These are phyloP conservation scores for Lentinus brumalis DNA, from an alignment of 768 basidiomycete genomes.

Conservation along the genomic window DNA sequence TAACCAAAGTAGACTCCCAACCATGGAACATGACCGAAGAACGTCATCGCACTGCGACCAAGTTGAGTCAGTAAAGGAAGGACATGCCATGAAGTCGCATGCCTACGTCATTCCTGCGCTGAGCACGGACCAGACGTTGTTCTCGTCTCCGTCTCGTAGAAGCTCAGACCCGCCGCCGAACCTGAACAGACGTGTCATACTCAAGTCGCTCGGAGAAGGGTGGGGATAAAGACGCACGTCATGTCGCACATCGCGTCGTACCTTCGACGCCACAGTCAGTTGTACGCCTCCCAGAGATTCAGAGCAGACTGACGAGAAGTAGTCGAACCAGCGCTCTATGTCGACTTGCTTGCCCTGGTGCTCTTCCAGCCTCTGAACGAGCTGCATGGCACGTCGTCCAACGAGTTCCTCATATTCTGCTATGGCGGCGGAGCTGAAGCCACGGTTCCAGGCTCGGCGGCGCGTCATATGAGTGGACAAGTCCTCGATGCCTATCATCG, in stretches of 20 bases:
- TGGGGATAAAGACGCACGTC: constrained; percentile 28
- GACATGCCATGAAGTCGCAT: constrained; percentile 4
- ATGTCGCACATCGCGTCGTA: constrained; percentile 48
- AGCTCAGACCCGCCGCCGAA: constrained; percentile 41
- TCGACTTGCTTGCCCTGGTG: constrained; percentile 28
- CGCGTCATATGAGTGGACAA: constrained; percentile 43
- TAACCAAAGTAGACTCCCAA: constrained; percentile 3
- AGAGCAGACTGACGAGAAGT: constrained; percentile 37
- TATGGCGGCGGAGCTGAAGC: constrained; percentile 46
- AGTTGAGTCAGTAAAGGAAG: not conserved
- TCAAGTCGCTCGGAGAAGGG: not conserved
- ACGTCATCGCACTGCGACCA: constrained; percentile 1
- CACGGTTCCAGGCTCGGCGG: constrained; percentile 51
- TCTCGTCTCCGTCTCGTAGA: constrained; percentile 37
- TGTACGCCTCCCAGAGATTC: not conserved
- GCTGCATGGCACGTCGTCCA: constrained; percentile 38
- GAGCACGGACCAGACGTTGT: constrained; percentile 45
- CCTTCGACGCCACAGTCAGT: constrained; percentile 19
- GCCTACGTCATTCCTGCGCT: constrained; percentile 45
- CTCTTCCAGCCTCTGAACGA: constrained; percentile 39
- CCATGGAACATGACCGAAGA: constrained; percentile 13
- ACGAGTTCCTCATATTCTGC: constrained; percentile 48
- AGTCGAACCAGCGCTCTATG: constrained; percentile 40
- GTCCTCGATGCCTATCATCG: constrained; percentile 7
- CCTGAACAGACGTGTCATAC: constrained; percentile 22